These are phyloP conservation scores for Postia placenta DNA, from an alignment of 768 basidiomycete species.

Conservation along the genomic window DNA sequence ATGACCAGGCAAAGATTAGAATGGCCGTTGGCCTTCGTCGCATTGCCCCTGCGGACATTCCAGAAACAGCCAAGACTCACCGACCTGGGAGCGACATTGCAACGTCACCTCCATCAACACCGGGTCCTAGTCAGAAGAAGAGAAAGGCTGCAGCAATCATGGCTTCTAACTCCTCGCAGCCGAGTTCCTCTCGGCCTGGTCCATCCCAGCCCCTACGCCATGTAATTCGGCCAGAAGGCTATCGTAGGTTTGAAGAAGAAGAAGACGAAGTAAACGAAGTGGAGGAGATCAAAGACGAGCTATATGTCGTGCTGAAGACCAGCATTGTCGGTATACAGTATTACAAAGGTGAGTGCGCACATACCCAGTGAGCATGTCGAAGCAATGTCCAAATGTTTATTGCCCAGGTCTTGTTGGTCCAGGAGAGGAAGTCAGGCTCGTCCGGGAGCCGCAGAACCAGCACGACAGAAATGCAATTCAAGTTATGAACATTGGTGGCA, in stretches of 20 bases:
- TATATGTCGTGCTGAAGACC: constrained; percentile 53
- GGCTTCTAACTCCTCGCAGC: constrained; percentile 9
- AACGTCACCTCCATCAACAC: constrained; percentile 5
- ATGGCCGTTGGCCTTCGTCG: constrained; percentile 47
- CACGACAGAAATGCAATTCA: constrained; percentile 80
- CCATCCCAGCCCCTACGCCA: constrained; percentile 6
- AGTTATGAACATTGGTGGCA: constrained; percentile 68
- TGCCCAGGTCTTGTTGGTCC: constrained; percentile 63
- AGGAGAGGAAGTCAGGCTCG: constrained; percentile 69
- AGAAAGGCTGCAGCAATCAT: constrained; percentile 32
- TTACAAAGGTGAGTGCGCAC: constrained; percentile 49
- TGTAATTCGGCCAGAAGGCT: constrained; percentile 10
- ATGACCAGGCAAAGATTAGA: constrained; percentile 60
- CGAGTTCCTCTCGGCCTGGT: constrained; percentile 11
- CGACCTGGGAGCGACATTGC: neutral
- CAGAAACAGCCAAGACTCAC: constrained; percentile 32
- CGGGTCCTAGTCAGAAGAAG: constrained; percentile 35
- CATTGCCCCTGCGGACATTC: constrained; percentile 55
- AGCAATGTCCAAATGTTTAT: no score
- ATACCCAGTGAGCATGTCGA: no score
- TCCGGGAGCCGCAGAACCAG: constrained; percentile 58
- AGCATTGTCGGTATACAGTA: constrained; percentile 83
- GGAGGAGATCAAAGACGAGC: constrained; percentile 54
- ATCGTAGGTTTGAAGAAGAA: constrained; percentile 28
- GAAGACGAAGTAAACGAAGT: constrained; percentile 30